These are phyloP conservation scores for Trichosporon ovoides DNA, from an alignment of 1,284 basidiomycete species.

Conservation along the genomic window DNA sequence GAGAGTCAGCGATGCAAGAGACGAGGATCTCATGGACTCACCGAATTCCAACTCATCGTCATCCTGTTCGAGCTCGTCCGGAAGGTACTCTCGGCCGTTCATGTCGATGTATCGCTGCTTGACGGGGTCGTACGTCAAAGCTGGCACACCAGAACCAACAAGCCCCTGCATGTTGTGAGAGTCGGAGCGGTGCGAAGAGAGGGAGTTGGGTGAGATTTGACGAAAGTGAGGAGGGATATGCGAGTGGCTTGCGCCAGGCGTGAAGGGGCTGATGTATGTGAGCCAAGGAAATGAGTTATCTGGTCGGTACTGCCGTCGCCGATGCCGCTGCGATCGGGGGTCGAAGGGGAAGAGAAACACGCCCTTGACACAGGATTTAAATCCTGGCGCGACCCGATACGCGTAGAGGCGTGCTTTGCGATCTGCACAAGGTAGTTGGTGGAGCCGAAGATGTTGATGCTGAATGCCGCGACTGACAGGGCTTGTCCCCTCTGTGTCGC, in stretches of 20 bases:
- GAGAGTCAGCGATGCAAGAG: neutral
- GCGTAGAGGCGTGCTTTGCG: neutral
- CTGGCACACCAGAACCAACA: neutral
- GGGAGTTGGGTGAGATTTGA: neutral
- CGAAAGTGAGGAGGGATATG: neutral
- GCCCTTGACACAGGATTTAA: neutral
- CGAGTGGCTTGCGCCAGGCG: neutral
- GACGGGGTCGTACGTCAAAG: neutral
- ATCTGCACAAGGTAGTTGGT: neutral
- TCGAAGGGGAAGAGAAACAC: neutral
- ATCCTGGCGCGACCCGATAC: neutral
- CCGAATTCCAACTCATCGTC: slow-evolving; percentile 42
- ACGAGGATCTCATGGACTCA: slow-evolving; percentile 11
- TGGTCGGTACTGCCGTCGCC: neutral
- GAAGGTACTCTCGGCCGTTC: slow-evolving; percentile 25
- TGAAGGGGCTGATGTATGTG: neutral
- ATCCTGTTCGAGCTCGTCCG: slow-evolving; percentile 34
- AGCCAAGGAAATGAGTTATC: neutral
- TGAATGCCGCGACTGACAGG: neutral
- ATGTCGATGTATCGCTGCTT: slow-evolving; percentile 11
- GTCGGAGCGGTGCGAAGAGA: neutral
- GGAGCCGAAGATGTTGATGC: neutral
- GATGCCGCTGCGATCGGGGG: neutral
- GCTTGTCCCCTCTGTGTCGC: no score
- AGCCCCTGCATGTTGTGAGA: slow-evolving; percentile 18